Conservation (phyloP, 768 basidiomycete genomes). For the Arthromyces matolae region DNA sequence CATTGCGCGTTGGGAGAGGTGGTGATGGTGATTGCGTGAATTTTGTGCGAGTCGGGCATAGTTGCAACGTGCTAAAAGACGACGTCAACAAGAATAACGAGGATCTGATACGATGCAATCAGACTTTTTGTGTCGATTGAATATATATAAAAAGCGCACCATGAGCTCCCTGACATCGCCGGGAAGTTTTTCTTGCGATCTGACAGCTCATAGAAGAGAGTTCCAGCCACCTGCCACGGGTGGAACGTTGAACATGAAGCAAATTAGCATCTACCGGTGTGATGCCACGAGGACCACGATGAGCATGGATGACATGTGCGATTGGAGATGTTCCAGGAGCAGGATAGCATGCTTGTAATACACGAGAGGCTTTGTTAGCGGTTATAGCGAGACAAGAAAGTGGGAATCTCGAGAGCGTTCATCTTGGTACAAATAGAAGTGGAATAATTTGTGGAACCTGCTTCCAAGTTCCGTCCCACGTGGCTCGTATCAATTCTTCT, state of each 20-base stretch:
- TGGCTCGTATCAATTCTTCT: background rate
- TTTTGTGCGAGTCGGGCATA: constrained; percentile 29
- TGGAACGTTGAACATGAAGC: constrained; percentile 46
- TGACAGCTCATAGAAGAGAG: constrained; percentile 44
- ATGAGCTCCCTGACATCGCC: constrained; percentile 50
- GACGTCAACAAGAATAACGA: constrained; percentile 14
- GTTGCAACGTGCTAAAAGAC: constrained; percentile 35
- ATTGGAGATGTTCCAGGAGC: constrained; percentile 37
- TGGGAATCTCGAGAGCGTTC: background rate
- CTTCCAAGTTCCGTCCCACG: background rate
- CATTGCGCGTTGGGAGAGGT: constrained; percentile 40
- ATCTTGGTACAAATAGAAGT: background rate
- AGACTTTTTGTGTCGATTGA: background rate
- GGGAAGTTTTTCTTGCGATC: constrained; percentile 43
- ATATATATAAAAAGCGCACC: constrained; percentile 30
- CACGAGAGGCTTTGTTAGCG: constrained; percentile 28
- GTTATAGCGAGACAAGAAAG: background rate
- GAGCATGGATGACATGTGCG: constrained; percentile 46
- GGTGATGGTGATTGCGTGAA: constrained; percentile 41
- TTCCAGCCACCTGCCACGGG: constrained; percentile 50
- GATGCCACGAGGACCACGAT: constrained; percentile 45
- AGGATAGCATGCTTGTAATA: constrained; percentile 43
- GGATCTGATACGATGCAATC: constrained; percentile 31
- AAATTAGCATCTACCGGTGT: constrained; percentile 48
- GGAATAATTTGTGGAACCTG: constrained; percentile 1